Evolutionary conservation across 1,139 yeast species (phyloP), one percentile per base, ranked within the genome.

Genomic region (Ogataea hybrid): DNA sequence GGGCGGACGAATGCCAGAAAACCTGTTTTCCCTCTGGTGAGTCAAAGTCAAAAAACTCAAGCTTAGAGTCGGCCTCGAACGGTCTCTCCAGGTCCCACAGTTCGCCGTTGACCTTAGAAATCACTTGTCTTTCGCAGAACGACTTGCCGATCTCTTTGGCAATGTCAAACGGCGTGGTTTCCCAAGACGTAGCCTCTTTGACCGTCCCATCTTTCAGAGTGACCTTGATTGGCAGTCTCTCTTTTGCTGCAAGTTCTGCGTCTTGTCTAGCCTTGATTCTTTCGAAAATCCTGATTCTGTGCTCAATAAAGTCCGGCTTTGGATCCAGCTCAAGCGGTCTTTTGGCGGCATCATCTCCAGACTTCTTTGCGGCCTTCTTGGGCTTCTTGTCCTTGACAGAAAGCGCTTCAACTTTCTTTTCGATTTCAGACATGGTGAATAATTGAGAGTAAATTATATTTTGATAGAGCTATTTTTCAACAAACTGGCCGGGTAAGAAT

Each of bases 1-100:
- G 99, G 44, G 99, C 99, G 55, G 96, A 84, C 5, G 98, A 92
- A 67, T 94, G 99, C 98, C 98, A 94, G 70, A 94, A 94, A 35
- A 92, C 98, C 53, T 81, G 81, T 64, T 83, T 87, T 65, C 97
- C 98, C 62, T 90, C 97, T 17, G 87, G 88, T 51, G 81, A 64
- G 33, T 80, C 84, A 68, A 94, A 94, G 58, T 83, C 88, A 51
- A 81, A 70, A 57, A 89, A 84, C 63, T 88, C 94, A 53, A 94
- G 71, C 35, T 68, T 64, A 38, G 77, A 70, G 53, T 84, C 88
- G 25, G 67, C 74, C 69, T 92, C 98, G 42, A 94, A 73, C 14
- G 97, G 97, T 68, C 98, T 84, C 51, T 84, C 94, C 62, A 94
- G 73, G 70, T 94, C 99, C 98, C 98, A 94, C 56, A 90, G 73